Percentiles rank a stretch among this genome's conserved stretches.
Evolutionary conservation across 2,329 filamentous ascomycete species (phyloP).

Genomic region (Aspergillus alliaceus): DNA sequence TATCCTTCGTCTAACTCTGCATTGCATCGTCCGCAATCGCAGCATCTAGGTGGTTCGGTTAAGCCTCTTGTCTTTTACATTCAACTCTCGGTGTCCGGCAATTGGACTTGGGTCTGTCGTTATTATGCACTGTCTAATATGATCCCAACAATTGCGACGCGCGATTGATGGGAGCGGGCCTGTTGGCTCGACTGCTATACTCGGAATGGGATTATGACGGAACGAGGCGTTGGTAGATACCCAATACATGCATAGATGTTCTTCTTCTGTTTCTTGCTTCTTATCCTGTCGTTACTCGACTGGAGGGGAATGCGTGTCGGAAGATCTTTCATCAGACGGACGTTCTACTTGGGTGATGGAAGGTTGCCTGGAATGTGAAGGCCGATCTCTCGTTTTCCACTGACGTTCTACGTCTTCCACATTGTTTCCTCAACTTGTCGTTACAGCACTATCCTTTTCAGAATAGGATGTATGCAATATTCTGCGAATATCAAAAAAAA

Average conservation of each 20-base stretch:
- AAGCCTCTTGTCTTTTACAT: slow-evolving; percentile 22
- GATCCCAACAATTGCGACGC: slow-evolving; percentile 19
- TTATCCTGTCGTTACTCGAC: slow-evolving; percentile 12
- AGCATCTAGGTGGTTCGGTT: slow-evolving; percentile 17
- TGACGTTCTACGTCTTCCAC: slow-evolving; percentile 3
- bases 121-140: slow-evolving; percentile 27
- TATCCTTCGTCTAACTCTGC: slow-evolving; percentile 26
- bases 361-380: not conserved
- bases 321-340: not conserved
- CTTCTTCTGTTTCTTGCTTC: slow-evolving; percentile 20
- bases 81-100: slow-evolving; percentile 28
- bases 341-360: not conserved
- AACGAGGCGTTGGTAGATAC: slow-evolving; percentile 47
- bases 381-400: slow-evolving; percentile 4
- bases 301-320: not conserved
- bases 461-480: slow-evolving; percentile 3
- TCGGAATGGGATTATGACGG: slow-evolving; percentile 39
- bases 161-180: slow-evolving; percentile 23
- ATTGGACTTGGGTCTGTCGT: slow-evolving; percentile 33
- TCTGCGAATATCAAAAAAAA: not conserved
- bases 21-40: slow-evolving; percentile 18
- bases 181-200: slow-evolving; percentile 26
- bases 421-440: slow-evolving; percentile 2
- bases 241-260: slow-evolving; percentile 37
- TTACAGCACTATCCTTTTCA: not conserved